Base-by-base conservation (phyloP, 768 basidiomycete species). In the Mycena latifolia region DNA sequence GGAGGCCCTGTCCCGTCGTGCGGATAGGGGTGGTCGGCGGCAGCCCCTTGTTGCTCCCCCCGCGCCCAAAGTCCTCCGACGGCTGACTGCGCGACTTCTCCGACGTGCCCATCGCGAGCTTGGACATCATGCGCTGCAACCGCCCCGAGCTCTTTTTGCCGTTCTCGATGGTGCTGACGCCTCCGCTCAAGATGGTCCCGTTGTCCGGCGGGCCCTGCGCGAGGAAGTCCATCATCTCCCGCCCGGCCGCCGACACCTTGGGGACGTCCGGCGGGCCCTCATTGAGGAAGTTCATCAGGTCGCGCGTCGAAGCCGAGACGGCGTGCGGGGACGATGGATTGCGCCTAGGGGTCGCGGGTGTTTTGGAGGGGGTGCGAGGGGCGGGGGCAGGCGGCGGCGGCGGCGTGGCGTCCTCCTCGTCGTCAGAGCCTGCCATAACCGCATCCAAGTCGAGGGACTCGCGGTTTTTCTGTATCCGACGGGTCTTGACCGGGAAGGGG, bases 111-210 rank as follows among this genome's bases (percentile, higher is more conserved):
- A 87, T 79, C 39, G 87, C 89, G 28, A 95, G 80, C 71, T 88
- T 90, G 22, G 93, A 94, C 71, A 96, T 92, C 89, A 96, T 94
- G 67, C 89, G 86, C 76, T 91, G 90, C 65, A 95, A 79, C 27
- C 92, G 85, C 52, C 88, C 88, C 59, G 83, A 83, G 53, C 79
- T 78, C 76, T 88, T 88, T 65, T 73, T 81, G 52, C 69, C 72
- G 51, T 61, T 77, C 61, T 76, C 75, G 29, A 80, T 70, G 27
- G 83, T 81, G 62, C 86, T 85, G 9, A 77, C 74, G 58, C 80
- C 81, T 27, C 85, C 84, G 51, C 80, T 75, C 15, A 80, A 73
- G 18, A 69, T 66, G 29, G 71, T 61, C 47, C 77, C 79, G 24
- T 81, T 78, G 58, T 84, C 82, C 18, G 86, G 85, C 3, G 87